Evolutionary conservation across 768 basidiomycete species (phyloP).

Genomic region (Vararia minispora): DNA sequence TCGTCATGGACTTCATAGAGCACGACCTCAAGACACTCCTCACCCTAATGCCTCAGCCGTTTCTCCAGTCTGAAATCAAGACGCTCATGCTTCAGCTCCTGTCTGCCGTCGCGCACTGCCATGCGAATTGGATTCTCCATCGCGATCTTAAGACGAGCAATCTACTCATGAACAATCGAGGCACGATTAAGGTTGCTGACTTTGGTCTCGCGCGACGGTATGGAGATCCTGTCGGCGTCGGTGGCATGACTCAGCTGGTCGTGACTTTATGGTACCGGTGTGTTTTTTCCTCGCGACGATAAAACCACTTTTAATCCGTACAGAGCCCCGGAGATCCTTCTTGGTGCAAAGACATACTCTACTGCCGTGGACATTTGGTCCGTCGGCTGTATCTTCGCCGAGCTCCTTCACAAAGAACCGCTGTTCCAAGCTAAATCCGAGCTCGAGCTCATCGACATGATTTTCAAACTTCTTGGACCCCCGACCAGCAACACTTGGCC

Average conservation of each 20-base stretch:
- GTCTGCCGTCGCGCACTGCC: slow-evolving; percentile 88
- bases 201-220: slow-evolving; percentile 94
- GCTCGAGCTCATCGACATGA: slow-evolving; percentile 84
- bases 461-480: slow-evolving; percentile 91
- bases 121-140: slow-evolving; percentile 96
- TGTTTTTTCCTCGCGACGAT: slow-evolving; percentile 18
- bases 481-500: slow-evolving; percentile 86
- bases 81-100: slow-evolving; percentile 89
- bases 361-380: slow-evolving; percentile 99
- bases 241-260: slow-evolving; percentile 96
- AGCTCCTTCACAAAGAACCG: slow-evolving; percentile 89
- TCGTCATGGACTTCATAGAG: slow-evolving; percentile 99
- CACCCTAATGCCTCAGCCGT: slow-evolving; percentile 90
- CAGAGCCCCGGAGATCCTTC: slow-evolving; percentile 90
- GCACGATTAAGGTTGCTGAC: slow-evolving; percentile 97
- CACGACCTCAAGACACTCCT: slow-evolving; percentile 97
- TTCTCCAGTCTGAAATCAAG: slow-evolving; percentile 97
- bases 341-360: slow-evolving; percentile 88
- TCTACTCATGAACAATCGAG: slow-evolving; percentile 96
- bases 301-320: slow-evolving; percentile 5
- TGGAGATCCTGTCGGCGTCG: slow-evolving; percentile 91
- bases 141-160: slow-evolving; percentile 97
- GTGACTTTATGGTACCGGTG: slow-evolving; percentile 99
- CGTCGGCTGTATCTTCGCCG: slow-evolving; percentile 97
- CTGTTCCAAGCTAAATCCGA: slow-evolving; percentile 97